A percentile compares a stretch with the other conserved stretches of the same genome.
Conservation (phyloP, 116 monocot species). For the Trichopus zeylanicus region DNA sequence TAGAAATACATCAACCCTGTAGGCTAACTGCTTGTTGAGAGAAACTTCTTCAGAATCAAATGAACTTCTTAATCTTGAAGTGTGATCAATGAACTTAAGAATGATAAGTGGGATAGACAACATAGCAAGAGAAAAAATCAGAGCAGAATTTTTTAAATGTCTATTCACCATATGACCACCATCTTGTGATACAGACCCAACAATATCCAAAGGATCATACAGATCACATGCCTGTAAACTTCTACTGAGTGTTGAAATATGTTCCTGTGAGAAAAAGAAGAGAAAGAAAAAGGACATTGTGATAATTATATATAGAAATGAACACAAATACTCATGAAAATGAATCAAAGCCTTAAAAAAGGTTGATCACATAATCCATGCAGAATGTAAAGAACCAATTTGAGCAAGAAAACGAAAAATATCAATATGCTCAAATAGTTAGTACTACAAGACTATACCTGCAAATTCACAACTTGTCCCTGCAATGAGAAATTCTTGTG, state of each 20-base stretch:
- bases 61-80: slow-evolving; percentile 37
- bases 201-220: slow-evolving; percentile 14
- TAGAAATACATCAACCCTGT: slow-evolving; percentile 64
- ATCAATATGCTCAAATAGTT: not conserved
- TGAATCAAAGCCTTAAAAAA: not conserved
- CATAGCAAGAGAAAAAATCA: slow-evolving; percentile 40
- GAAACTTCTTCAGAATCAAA: slow-evolving; percentile 55
- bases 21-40: slow-evolving; percentile 72
- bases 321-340: not conserved
- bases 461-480: slow-evolving; percentile 9
- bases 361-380: no score
- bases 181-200: no score
- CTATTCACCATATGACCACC: slow-evolving; percentile 8
- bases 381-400: not conserved
- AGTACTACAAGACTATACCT: slow-evolving; percentile 17
- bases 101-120: slow-evolving; percentile 38
- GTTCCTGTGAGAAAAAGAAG: slow-evolving; percentile 40
- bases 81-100: slow-evolving; percentile 41
- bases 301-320: not conserved
- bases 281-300: not conserved
- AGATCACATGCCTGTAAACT: slow-evolving; percentile 32
- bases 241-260: slow-evolving; percentile 23
- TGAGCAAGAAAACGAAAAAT: no score
- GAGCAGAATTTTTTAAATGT: slow-evolving; percentile 34
- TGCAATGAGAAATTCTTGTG: no score